Evolutionary conservation across 2,329 filamentous ascomycete species (phyloP).

Genomic region (Huntiella omanensis): DNA sequence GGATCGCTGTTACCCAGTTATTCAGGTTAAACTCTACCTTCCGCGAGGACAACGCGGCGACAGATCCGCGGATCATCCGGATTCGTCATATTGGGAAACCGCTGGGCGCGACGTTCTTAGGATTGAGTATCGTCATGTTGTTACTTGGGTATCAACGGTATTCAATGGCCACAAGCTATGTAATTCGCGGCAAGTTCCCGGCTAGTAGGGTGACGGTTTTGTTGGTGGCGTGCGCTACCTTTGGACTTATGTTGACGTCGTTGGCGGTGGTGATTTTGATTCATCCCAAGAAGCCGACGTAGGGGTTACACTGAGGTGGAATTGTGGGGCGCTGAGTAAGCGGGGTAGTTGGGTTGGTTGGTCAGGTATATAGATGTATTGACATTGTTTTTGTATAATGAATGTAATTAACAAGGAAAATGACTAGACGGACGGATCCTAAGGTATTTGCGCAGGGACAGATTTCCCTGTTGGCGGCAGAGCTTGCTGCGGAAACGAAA

Average conservation of each 20-base stretch:
- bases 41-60: conserved; percentile 16
- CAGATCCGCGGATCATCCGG: conserved; percentile 21
- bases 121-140: conserved; percentile 54
- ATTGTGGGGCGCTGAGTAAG: too few species aligned
- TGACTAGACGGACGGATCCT: too few species aligned
- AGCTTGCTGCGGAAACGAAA: conserved; percentile 53
- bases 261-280: conserved; percentile 41
- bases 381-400: too few species aligned
- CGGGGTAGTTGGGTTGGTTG: too few species aligned
- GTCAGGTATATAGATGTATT: too few species aligned
- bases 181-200: conserved; percentile 63
- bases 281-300: conserved; percentile 18
- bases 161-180: conserved; percentile 60
- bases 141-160: conserved; percentile 63
- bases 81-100: conserved; percentile 52
- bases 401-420: too few species aligned
- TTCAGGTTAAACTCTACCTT: conserved; percentile 63
- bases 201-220: conserved; percentile 59
- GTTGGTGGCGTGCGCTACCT: conserved; percentile 45
- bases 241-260: conserved; percentile 41
- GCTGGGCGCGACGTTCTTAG: conserved; percentile 58
- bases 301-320: too few species aligned
- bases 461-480: conserved; percentile 47
- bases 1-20: conserved; percentile 67
- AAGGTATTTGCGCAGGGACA: conserved; percentile 47